Base-by-base conservation (phyloP, 2,329 filamentous ascomycete species). In the Colletotrichum sansevieriae region DNA sequence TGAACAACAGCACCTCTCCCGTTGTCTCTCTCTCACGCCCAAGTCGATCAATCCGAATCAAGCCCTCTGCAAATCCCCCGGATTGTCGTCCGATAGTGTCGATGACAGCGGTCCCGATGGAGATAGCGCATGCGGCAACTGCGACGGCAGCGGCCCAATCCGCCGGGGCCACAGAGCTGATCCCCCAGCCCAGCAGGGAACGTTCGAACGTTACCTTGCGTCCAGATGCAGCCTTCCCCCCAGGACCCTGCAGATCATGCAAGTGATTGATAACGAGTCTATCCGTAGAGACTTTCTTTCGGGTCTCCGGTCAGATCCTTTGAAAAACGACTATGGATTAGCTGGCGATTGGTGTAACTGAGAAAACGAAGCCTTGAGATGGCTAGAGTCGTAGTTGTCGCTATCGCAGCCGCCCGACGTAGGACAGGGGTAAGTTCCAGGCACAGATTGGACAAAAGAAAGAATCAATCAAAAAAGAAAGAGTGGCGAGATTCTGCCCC, bases 181-280 rank as follows among this genome's bases (percentile, higher is more conserved):
- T 65, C 62, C 65, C 65, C 65, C 65, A 65, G 49, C 54, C 41
- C 65, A 56, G 49, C 65, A 68, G 65, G 65, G 65, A 68, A 68
- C 54, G 54, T 47, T 25, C 51, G 43, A 66, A 69, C 47, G 56
- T 66, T 69, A 68, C 58, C 52, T 63, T 68, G 65, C 55, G 56
- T 64, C 43, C 12, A 22, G 59, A 52, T 68, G 65, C 60, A 46
- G 44, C 41, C 49, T 46, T 67, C 22, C 25, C 43, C 29, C 25
- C 56, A 56, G 66, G 66, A 69, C 66, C 66, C 66, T 69, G 66
- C 63, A 61, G 66, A 69, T 69, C 62, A 66, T 69, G 66, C 66
- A 61, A 51, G 66, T 69, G 63, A 69, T 65, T 56, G 66, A 69
- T 56, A 56, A 61, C 62, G 51, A 55, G 35, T 13, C n/a, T 51